phyloP scores from a whole-genome alignment of 1,284 basidiomycete species.

The Afroboletus lepidellus region DNA sequence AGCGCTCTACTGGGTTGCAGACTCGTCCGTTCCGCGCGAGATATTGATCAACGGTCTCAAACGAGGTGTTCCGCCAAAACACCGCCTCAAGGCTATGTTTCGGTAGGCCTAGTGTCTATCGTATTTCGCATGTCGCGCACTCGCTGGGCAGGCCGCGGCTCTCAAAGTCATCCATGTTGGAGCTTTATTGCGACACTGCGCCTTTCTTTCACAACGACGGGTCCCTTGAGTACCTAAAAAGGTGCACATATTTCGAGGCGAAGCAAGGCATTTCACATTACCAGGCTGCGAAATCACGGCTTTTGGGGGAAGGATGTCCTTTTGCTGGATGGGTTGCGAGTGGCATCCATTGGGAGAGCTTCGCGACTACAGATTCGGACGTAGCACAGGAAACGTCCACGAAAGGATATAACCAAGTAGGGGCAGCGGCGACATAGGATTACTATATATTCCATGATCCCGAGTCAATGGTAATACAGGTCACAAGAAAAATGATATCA shows the following conservation, averaged over 20 bases:
- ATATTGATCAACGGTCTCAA: slow-evolving; percentile 75
- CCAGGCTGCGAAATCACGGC: slow-evolving; percentile 44
- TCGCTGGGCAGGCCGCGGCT: slow-evolving; percentile 44
- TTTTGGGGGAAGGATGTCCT: slow-evolving; percentile 42
- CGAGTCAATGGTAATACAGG: slow-evolving; percentile 8
- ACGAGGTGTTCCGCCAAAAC: slow-evolving; percentile 71
- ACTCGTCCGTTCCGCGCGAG: slow-evolving; percentile 45
- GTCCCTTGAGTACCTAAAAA: slow-evolving; percentile 8
- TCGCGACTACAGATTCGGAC: slow-evolving; percentile 28
- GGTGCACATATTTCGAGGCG: slow-evolving; percentile 36
- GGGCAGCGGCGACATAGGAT: background rate
- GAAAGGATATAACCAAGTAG: background rate
- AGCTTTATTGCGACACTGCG: slow-evolving; percentile 36
- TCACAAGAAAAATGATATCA: slow-evolving; percentile 12
- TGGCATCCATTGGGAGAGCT: slow-evolving; percentile 52
- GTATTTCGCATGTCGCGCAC: slow-evolving; percentile 1
- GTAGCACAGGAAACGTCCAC: background rate
- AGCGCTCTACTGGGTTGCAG: slow-evolving; percentile 74
- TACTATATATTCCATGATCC: slow-evolving; percentile 5
- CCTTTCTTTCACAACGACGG: slow-evolving; percentile 11
- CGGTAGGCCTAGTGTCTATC: slow-evolving; percentile 41
- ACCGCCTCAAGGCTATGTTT: slow-evolving; percentile 57
- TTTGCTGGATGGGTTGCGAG: slow-evolving; percentile 65
- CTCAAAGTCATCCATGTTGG: slow-evolving; percentile 49
- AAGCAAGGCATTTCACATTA: slow-evolving; percentile 44